Evolutionary conservation across 2,329 filamentous ascomycete genomes (phyloP), one percentile per base, ranked within the genome.

Genomic region (Colletotrichum lentis): DNA sequence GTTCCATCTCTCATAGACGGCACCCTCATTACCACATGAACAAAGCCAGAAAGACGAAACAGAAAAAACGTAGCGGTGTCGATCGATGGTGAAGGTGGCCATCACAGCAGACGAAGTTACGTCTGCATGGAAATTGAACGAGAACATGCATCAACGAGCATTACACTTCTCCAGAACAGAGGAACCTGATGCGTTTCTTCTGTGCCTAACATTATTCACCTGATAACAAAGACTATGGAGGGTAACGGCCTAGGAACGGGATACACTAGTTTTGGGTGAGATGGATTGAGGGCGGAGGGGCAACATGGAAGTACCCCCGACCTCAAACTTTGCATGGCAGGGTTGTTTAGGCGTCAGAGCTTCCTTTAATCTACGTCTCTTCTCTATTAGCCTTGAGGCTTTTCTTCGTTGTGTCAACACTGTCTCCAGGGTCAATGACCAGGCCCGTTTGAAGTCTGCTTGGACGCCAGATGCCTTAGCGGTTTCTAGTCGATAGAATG

Each of bases 1-100:
- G 69, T 99, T 99, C 86, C 96, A 98, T 80, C 85, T 99, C 72
- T 97, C 94, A 69, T 97, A 85, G 60, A 39, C 16, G 22, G 41
- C n/a, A 20, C 22, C 2, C n/a, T 20, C 27, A 24, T 24, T n/a
- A 24, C 44, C 37, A 47, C 35, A 8, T 27, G 31, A 22, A 43
- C n/a, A 22, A 46, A 41, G 2, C 20, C 31, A 18, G 14, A 7
- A 20, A 57, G 8, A 35, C 6, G 35, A 61, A 39, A 49, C 14
- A 22, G 27, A 56, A 60, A 43, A 24, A 50, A n/a, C 22, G 22
- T 11, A 54, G 41, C 20, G 49, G 47, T 62, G 46, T 31, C 14
- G 58, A 52, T 31, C 14, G 58, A 53, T 50, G 37, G 46, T 22
- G 22, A 37, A 18, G 20, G 27, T 24, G 49, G 22, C 14, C 44